These are phyloP conservation scores for Irpex sp. DNA, from an alignment of 1,284 basidiomycete species.

Conservation along the genomic window DNA sequence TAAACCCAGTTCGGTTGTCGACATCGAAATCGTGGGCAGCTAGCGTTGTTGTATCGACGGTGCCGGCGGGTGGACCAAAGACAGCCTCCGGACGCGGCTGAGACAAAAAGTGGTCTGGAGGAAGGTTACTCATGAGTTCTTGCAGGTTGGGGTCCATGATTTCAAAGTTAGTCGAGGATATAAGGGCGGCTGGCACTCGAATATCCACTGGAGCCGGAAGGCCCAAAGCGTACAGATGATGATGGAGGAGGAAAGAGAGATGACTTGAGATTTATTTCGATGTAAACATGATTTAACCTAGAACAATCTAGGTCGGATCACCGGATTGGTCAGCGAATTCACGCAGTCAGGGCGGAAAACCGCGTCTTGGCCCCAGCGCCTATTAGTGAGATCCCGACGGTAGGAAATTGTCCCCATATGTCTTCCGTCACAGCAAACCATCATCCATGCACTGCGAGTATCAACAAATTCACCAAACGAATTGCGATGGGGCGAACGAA, in stretches of 20 bases:
- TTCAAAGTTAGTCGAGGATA: background rate
- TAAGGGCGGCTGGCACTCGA: background rate
- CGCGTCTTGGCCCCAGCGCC: background rate
- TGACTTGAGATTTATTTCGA: background rate
- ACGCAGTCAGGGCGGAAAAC: background rate
- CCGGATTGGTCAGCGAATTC: background rate
- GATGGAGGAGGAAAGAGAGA: background rate
- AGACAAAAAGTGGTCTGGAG: constrained; percentile 61
- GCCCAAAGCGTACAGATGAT: background rate
- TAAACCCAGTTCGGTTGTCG: constrained; percentile 88
- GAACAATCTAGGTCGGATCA: background rate
- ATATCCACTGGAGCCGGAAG: background rate
- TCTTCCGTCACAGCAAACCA: too few species aligned
- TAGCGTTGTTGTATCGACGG: constrained; percentile 79
- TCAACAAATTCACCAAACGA: too few species aligned
- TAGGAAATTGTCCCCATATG: background rate
- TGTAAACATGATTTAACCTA: background rate
- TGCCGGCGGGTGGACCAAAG: constrained; percentile 34
- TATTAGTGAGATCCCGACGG: background rate
- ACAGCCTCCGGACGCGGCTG: constrained; percentile 54
- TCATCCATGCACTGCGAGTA: too few species aligned
- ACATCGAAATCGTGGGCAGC: constrained; percentile 95
- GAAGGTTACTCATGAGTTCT: constrained; percentile 28
- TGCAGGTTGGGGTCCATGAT: constrained; percentile 1
- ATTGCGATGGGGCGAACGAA: too few species aligned